A percentile compares a stretch with the other conserved stretches of the same genome.
These are phyloP conservation scores for Leonotis leonurus DNA, from an alignment of 257 asterid genomes.

Conservation along the genomic window DNA sequence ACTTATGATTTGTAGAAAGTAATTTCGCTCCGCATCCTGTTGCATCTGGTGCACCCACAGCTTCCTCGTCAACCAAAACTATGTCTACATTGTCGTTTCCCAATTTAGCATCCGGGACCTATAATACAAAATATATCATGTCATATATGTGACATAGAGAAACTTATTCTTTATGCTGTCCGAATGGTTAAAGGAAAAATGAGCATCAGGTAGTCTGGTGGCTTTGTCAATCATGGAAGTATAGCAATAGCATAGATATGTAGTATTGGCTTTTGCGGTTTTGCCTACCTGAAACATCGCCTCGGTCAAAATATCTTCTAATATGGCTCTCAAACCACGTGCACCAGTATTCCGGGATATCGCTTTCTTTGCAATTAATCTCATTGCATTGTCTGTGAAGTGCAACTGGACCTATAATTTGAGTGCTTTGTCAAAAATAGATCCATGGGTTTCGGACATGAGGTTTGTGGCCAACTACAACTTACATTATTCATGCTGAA, in stretches of 20 bases:
- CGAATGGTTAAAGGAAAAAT: not conserved
- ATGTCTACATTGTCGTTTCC: slow-evolving; percentile 36
- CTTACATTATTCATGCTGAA: slow-evolving; percentile 76
- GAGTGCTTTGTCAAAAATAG: slow-evolving; percentile 6
- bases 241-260: not conserved
- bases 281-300: slow-evolving; percentile 84
- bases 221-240: not conserved
- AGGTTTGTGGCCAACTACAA: not conserved
- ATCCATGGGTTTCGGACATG: not conserved
- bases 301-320: slow-evolving; percentile 76
- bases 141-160: not conserved
- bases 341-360: slow-evolving; percentile 79
- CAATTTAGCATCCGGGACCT: slow-evolving; percentile 74
- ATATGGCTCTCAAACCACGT: slow-evolving; percentile 87
- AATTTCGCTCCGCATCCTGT: slow-evolving; percentile 83
- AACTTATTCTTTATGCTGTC: not conserved
- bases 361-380: slow-evolving; percentile 73
- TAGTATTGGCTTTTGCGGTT: slow-evolving; percentile 8
- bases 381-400: slow-evolving; percentile 59
- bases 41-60: slow-evolving; percentile 59
- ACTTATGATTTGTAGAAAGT: slow-evolving; percentile 25
- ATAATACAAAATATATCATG: not conserved
- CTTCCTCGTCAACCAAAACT: slow-evolving; percentile 89
- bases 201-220: not conserved
- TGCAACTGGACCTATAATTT: slow-evolving; percentile 54